A percentile compares a stretch with the other conserved stretches of the same genome.
These are phyloP conservation scores for Podaxis carcinomalis DNA, from an alignment of 768 basidiomycete species.

Conservation along the genomic window DNA sequence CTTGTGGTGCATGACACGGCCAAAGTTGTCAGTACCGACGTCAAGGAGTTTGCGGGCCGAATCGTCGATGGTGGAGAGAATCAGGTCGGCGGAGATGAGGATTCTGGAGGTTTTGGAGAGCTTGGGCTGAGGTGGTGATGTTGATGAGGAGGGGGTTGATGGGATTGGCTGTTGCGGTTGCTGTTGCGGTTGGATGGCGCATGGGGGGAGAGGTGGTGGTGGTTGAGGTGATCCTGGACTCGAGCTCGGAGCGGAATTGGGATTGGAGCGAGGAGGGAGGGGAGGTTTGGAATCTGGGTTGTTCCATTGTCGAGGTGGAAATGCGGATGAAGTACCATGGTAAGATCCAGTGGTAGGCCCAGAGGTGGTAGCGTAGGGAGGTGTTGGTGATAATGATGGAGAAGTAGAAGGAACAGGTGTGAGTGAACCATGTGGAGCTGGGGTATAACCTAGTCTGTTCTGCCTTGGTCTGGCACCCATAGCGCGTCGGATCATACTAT, in stretches of 20 bases:
- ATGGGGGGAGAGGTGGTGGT: slow-evolving; percentile 5
- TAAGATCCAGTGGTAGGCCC: slow-evolving; percentile 12
- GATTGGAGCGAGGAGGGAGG: slow-evolving; percentile 5
- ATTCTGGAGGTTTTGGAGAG: slow-evolving; percentile 43
- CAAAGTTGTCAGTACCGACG: slow-evolving; percentile 41
- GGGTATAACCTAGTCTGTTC: slow-evolving; percentile 17
- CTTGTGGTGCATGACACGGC: slow-evolving; percentile 53
- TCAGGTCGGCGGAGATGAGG: slow-evolving; percentile 60
- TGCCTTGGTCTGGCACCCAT: slow-evolving; percentile 43
- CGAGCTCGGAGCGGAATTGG: neutral
- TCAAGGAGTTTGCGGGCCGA: slow-evolving; percentile 51
- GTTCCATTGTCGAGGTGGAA: neutral
- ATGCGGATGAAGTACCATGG: neutral
- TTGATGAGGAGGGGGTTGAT: slow-evolving; percentile 25
- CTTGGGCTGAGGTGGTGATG: slow-evolving; percentile 30
- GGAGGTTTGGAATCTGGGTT: slow-evolving; percentile 3
- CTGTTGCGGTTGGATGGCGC: neutral
- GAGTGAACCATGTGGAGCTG: neutral
- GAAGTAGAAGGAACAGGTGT: slow-evolving; percentile 15
- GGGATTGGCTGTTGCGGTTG: slow-evolving; percentile 14
- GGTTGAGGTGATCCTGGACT: neutral
- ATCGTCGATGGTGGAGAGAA: slow-evolving; percentile 60
- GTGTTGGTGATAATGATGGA: slow-evolving; percentile 16
- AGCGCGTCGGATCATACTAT: slow-evolving; percentile 53
- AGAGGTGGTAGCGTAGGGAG: slow-evolving; percentile 8